A percentile compares a stretch with the other conserved stretches of the same genome.
Conservation (phyloP, 73 alveolate species). For the Tetrahymena malaccensis region DNA sequence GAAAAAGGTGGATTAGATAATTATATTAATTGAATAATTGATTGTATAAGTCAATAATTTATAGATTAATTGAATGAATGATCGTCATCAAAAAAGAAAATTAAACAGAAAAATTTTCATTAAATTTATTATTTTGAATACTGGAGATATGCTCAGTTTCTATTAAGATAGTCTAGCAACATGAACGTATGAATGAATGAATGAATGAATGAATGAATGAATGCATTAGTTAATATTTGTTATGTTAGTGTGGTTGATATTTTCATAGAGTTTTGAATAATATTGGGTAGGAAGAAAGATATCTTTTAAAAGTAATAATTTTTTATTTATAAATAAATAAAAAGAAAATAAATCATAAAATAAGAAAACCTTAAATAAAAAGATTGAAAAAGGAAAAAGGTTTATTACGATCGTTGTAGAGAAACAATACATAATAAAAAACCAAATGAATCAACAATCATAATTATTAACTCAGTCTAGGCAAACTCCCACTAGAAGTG, state of each 20-base stretch:
- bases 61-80: background rate
- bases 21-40: too few species aligned
- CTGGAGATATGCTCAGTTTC: background rate
- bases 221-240: too few species aligned
- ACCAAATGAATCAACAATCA: background rate
- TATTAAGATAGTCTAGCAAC: background rate
- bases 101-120: background rate
- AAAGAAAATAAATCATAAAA: background rate
- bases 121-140: too few species aligned
- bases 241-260: background rate
- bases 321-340: background rate
- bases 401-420: background rate
- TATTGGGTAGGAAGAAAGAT: background rate
- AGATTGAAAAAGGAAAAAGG: background rate
- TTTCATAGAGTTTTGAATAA: background rate
- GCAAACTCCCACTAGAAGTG: background rate
- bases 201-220: background rate
- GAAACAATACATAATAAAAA: background rate
- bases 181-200: background rate
- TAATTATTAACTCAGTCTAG: background rate
- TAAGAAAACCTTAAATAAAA: background rate
- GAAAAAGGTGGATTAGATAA: too few species aligned
- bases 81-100: background rate
- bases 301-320: background rate
- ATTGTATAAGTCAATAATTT: background rate